These are phyloP conservation scores for Usnea hakonensis DNA, from an alignment of 495 filamentous ascomycete species.

Conservation along the genomic window DNA sequence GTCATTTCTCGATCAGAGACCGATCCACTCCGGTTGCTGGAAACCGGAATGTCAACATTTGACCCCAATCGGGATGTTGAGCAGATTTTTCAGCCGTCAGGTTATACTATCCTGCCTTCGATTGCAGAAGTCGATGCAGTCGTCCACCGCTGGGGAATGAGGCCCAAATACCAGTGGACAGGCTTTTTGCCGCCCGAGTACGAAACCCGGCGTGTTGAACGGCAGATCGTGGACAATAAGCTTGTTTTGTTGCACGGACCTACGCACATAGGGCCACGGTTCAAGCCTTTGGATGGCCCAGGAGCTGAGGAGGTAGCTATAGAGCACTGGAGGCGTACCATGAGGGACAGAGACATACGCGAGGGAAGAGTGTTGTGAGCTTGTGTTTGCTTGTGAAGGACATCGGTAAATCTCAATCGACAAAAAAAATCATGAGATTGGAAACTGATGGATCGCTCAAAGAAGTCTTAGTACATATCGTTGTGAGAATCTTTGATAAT, in stretches of 20 bases:
- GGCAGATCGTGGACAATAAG: not conserved
- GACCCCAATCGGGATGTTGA: not conserved
- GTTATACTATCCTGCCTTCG: not conserved
- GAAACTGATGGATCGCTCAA: not conserved
- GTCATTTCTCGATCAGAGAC: not conserved
- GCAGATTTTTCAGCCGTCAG: fast-evolving
- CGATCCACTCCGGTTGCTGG: not conserved
- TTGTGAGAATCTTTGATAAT: not conserved
- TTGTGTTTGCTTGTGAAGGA: not conserved
- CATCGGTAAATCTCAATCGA: not conserved
- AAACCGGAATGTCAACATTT: not conserved
- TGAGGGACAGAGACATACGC: not conserved
- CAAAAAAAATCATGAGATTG: not conserved
- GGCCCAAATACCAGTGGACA: not conserved
- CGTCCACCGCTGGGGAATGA: not conserved
- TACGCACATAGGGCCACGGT: not conserved
- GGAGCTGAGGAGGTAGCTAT: not conserved
- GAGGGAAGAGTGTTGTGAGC: not conserved
- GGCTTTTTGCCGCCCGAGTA: not conserved
- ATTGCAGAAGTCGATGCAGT: not conserved
- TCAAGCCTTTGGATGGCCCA: conserved; percentile 7
- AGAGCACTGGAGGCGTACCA: not conserved
- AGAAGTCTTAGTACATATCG: not conserved
- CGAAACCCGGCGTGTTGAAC: not conserved
- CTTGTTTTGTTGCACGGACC: not conserved